A percentile compares a stretch with the other conserved stretches of the same genome.
phyloP scores from a whole-genome alignment of 208 protist genomes.

The Leishmania arabica region DNA sequence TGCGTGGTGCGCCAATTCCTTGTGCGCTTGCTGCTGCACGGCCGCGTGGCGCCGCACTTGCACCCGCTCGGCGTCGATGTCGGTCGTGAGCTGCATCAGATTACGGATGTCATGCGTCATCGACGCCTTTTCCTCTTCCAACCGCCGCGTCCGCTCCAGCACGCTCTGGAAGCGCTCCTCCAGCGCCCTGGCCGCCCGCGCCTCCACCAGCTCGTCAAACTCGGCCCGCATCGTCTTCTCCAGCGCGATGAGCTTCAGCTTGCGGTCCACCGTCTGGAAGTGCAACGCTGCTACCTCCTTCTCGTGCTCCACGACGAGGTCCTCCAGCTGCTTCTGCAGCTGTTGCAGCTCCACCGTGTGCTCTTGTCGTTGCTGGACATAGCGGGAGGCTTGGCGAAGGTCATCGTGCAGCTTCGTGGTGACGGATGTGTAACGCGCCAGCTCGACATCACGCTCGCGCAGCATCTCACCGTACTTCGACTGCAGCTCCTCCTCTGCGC shows the following conservation, averaged over 20 bases:
- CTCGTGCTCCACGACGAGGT: constrained; percentile 56
- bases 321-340: constrained; percentile 64
- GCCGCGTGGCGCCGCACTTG: constrained; percentile 46
- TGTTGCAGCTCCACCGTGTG: constrained; percentile 66
- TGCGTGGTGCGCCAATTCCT: constrained; percentile 60
- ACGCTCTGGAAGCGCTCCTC: constrained; percentile 47
- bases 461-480: constrained; percentile 54
- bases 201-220: constrained; percentile 60
- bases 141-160: constrained; percentile 41
- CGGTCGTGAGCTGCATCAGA: constrained; percentile 59
- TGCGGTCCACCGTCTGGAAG: constrained; percentile 83
- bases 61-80: constrained; percentile 50
- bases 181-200: constrained; percentile 44
- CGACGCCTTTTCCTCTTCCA: constrained; percentile 54
- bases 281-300: constrained; percentile 66
- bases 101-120: constrained; percentile 69
- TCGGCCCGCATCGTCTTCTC: constrained; percentile 72
- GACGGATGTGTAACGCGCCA: constrained; percentile 52
- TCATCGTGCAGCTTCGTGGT: constrained; percentile 64
- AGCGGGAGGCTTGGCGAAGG: constrained; percentile 51
- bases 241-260: constrained; percentile 76
- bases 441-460: constrained; percentile 64
- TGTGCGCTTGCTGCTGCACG: constrained; percentile 58
- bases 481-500: constrained; percentile 36
- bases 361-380: constrained; percentile 66